Evolutionary conservation across 2,329 filamentous ascomycete species (phyloP), one percentile per base, ranked within the genome.

Genomic region (Arthrobotrys iridis): DNA sequence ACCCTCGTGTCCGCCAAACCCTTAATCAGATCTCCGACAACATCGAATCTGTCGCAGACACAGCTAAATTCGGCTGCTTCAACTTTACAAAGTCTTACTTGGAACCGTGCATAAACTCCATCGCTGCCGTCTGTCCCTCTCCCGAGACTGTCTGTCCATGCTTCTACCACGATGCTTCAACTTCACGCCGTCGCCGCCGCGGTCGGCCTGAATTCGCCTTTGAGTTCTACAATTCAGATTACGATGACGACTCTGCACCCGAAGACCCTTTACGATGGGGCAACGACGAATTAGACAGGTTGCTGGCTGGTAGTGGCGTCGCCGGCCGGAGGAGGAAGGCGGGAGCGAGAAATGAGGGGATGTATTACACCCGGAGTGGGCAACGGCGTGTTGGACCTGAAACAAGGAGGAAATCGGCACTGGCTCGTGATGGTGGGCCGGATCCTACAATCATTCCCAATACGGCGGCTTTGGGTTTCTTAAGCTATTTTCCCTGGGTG

Each of bases 1-100:
- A 75, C 41, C 88, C 88, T 45, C 87, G 88, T 79, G 87, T 90
- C 82, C 88, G 88, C 77, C 88, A 89, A 79, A 88, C 87, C 75
- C 85, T 90, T 81, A 88, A 90, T 79, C 87, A 89, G 78, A 85
- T 91, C 81, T 86, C 87, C 37, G 86, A 88, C 76, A 90, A 88
- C 78, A 83, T 91, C 81, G 89, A 91, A 81, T 86, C 87, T 45
- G 89, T 88, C 66, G 90, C 90, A 78, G 88, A 90, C 79, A 84
- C 86, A 13, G 88, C 89, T 59, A 88, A 89, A 79, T 87, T 87
- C 77, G 85, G 86, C 75, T 84, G 90, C 79, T 91, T 89, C 81
- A 85, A 86, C 77, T 89, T 90, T 81, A 85, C 86, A 7, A 87
- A 89, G 78, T 83, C 85, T 76, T 90, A 90, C 80, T 82, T 91